Evolutionary conservation across 228 moss, liverwort and hornwort genomes (phyloP), one percentile per base, ranked within the genome.

Genomic region (Sphagnum magellanicum): DNA sequence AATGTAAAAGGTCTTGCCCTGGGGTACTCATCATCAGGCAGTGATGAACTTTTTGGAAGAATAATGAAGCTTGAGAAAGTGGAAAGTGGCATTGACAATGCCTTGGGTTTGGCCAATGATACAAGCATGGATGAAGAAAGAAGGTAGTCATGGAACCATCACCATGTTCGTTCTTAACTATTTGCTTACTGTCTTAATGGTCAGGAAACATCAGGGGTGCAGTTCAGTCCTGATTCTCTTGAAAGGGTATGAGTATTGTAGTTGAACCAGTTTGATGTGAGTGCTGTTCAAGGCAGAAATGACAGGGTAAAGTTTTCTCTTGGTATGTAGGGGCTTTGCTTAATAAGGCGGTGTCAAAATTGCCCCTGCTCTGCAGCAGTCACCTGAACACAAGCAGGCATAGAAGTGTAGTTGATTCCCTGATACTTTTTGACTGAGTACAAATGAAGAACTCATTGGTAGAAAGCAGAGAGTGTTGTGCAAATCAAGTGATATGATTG

Each of bases 61-160:
- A 70, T 74, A 63, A 71, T 68, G 6, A 94, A 89, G 73, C 77
- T 68, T 49, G 94, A 90, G 68, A 98, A 92, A 76, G 84, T 81
- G 70, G 98, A 98, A 55, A 81, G 65, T 69, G 79, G 79, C 48
- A 67, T 78, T 67, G 83, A 83, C 76, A 81, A 71, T 73, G 81
- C 76, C 13, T 77, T 84, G 68, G 81, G 85, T 66, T 74, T 76
- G 49, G 85, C 85, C 13, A 86, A 77, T 68, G 98, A 98, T 68
- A 81, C 82, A 16, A 92, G 90, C 69, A 80, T 94, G 90, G 98
- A 98, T 67, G 98, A 98, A 78, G 93, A 89, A 74, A 79, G 90
- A 81, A 90, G 94, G 98, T 98, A 71, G 63, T 7, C 16, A 9
- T 63, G 8, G 10, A 63, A 16, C 47, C 47, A 16, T 63, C 10